Conservation (phyloP, 1,284 basidiomycete species). For the Rhodotorula glutinis region DNA sequence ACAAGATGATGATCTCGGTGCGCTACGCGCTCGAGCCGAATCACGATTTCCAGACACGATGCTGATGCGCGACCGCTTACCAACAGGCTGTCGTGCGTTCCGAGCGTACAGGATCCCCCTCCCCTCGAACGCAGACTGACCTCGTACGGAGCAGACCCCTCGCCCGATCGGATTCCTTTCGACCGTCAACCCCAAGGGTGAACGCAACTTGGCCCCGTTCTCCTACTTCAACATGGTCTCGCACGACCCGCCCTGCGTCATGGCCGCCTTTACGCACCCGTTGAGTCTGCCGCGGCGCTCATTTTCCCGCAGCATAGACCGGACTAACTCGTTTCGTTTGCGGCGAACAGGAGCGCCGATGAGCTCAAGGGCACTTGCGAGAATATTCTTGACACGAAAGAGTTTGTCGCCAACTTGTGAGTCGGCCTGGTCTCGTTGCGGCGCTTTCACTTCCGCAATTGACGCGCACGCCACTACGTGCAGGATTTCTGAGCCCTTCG, state of each 20-base stretch:
- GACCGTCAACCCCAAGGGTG: conserved; percentile 58
- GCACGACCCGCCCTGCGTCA: conserved; percentile 59
- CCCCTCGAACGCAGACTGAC: background rate
- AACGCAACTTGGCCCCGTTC: conserved; percentile 65
- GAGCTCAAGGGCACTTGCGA: conserved; percentile 62
- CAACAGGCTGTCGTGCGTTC: conserved; percentile 21
- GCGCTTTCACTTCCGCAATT: too few relatives aligned
- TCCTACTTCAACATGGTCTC: conserved; percentile 30
- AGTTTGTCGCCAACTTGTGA: conserved; percentile 68
- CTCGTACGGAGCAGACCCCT: conserved; percentile 50
- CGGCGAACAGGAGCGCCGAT: conserved; percentile 8
- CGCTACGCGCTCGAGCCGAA: background rate
- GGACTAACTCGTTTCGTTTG: background rate
- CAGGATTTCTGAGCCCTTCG: conserved; percentile 52
- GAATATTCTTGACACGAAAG: conserved; percentile 64
- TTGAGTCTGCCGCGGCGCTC: background rate
- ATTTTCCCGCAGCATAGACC: background rate
- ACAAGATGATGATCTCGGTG: conserved; percentile 58
- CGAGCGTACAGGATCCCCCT: too few relatives aligned
- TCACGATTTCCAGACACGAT: background rate
- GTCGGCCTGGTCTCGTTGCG: background rate
- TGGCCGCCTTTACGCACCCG: conserved; percentile 57
- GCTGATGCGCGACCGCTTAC: too few relatives aligned
- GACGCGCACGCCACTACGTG: too few relatives aligned
- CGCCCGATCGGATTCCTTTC: conserved; percentile 73